Evolutionary conservation across 352 stramenopile genomes (phyloP).

Genomic region (Globisporangium abappressorium): DNA sequence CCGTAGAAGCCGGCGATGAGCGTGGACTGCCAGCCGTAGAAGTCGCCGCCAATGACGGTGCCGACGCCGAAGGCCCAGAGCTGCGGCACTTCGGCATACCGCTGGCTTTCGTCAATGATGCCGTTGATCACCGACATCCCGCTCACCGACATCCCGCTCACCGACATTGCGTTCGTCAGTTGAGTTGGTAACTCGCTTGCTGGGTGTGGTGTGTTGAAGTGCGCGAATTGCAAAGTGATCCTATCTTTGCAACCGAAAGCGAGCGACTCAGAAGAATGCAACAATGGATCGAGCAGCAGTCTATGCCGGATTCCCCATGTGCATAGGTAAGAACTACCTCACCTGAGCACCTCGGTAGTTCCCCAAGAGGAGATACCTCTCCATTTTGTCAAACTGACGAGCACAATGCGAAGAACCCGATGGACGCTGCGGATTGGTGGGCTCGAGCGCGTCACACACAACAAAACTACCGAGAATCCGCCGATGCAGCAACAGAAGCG

Average conservation of each 20-base stretch:
- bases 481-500: background rate
- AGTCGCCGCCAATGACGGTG: slow-evolving; percentile 66
- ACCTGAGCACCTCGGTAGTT: background rate
- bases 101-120: slow-evolving; percentile 23
- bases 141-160: slow-evolving; percentile 1
- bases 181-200: background rate
- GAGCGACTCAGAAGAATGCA: background rate
- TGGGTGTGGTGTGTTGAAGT: background rate
- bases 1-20: slow-evolving; percentile 65
- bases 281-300: background rate
- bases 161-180: background rate
- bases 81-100: slow-evolving; percentile 58
- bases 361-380: background rate
- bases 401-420: no score
- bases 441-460: background rate
- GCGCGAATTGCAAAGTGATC: slow-evolving; percentile 26
- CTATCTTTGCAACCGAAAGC: background rate
- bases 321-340: background rate
- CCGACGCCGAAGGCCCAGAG: slow-evolving; percentile 68
- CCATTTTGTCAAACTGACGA: background rate
- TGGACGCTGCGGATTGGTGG: background rate
- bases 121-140: slow-evolving; percentile 8
- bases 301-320: background rate
- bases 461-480: background rate
- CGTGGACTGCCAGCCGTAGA: slow-evolving; percentile 69